These are phyloP conservation scores for Cucurbita moschata DNA, from an alignment of 306 rosid genomes.

Conservation along the genomic window DNA sequence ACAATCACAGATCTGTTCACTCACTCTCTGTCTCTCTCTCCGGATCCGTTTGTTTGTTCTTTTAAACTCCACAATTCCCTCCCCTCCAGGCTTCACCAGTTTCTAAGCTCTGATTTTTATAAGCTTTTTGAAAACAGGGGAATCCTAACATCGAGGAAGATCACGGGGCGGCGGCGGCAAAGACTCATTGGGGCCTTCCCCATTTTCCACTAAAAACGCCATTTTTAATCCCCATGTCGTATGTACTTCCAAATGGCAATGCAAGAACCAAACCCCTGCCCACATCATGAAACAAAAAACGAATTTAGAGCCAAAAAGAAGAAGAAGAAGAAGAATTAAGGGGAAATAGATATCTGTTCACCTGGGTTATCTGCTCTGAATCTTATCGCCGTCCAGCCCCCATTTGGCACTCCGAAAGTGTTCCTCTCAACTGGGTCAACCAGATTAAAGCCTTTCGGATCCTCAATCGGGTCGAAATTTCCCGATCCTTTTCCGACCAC, in stretches of 20 bases:
- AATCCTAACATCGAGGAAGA: constrained; percentile 46
- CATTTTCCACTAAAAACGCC: constrained; percentile 63
- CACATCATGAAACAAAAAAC: not conserved
- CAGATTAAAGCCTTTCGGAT: constrained; percentile 37
- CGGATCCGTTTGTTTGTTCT: not conserved
- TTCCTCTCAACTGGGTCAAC: constrained; percentile 67
- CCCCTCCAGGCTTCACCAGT: not conserved
- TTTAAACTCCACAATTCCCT: not conserved
- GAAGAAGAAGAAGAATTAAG: not conserved
- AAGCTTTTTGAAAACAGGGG: not conserved
- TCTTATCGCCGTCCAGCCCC: constrained; percentile 67
- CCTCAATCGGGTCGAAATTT: constrained; percentile 45
- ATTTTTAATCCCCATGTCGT: constrained; percentile 78
- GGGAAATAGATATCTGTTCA: not conserved
- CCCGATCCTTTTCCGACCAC: constrained; percentile 54
- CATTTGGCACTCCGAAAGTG: constrained; percentile 49
- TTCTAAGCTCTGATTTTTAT: not conserved
- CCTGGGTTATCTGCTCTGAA: constrained; percentile 75
- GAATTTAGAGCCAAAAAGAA: not conserved
- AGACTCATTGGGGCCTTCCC: constrained; percentile 33
- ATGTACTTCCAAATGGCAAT: constrained; percentile 80
- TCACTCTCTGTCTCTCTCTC: not conserved
- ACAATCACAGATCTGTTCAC: not conserved
- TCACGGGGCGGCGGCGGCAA: constrained; percentile 40
- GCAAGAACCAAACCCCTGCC: constrained; percentile 63